Evolutionary conservation across 495 filamentous ascomycete genomes (phyloP).

Genomic region (Podospora anserina): DNA sequence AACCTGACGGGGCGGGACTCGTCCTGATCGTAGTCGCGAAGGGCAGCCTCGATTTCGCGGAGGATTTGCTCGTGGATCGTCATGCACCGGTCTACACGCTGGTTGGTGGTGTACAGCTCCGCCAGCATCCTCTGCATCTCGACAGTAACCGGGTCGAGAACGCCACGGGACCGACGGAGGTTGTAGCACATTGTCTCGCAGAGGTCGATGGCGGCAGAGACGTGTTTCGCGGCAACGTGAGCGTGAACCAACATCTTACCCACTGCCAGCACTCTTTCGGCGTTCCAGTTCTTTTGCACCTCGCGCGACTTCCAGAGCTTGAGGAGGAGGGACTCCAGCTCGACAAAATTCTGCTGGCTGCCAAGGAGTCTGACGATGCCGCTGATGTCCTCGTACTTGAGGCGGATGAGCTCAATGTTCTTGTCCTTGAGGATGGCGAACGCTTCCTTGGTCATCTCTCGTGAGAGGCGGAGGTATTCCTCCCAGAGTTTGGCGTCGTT

Average conservation of each 20-base stretch:
- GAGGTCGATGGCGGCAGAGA: constrained; percentile 48
- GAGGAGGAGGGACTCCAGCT: constrained; percentile 56
- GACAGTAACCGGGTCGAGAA: constrained; percentile 52
- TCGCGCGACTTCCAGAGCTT: constrained; percentile 61
- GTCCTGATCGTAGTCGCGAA: constrained; percentile 19
- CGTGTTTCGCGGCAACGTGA: constrained; percentile 47
- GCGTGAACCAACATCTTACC: constrained; percentile 58
- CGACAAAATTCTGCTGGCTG: constrained; percentile 56
- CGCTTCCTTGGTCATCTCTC: constrained; percentile 50
- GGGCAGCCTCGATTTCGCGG: constrained; percentile 33
- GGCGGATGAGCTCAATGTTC: constrained; percentile 51
- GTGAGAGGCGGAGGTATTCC: constrained; percentile 53
- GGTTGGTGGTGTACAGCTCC: constrained; percentile 49
- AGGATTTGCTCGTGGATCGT: constrained; percentile 56
- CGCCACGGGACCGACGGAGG: constrained; percentile 56
- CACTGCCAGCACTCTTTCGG: constrained; percentile 52
- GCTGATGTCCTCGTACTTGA: constrained; percentile 52
- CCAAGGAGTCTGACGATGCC: constrained; percentile 56
- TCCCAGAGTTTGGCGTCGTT: constrained; percentile 42
- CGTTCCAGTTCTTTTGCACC: constrained; percentile 56
- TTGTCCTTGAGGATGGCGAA: constrained; percentile 49
- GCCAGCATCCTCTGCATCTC: constrained; percentile 57
- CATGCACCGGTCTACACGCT: constrained; percentile 50
- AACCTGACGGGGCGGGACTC: neutral
- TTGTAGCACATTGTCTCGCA: constrained; percentile 64